These are phyloP conservation scores for Mycena haematopus DNA, from an alignment of 768 basidiomycete species.

Conservation along the genomic window DNA sequence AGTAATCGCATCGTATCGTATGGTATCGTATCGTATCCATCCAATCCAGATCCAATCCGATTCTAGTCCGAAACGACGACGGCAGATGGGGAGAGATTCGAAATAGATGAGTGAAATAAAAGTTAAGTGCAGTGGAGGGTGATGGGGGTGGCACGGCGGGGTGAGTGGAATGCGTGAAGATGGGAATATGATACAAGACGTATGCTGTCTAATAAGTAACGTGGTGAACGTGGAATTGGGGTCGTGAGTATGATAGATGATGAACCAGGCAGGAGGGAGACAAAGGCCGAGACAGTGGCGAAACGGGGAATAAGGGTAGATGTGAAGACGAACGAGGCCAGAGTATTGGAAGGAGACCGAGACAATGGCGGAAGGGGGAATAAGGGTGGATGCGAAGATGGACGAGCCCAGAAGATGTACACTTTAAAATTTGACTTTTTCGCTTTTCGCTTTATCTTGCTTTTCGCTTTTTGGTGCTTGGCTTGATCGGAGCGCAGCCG, in stretches of 20 bases:
- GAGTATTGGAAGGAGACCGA: too few species aligned
- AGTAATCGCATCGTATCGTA: too few species aligned
- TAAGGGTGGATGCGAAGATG: too few species aligned
- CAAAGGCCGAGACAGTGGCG: constrained; percentile 3
- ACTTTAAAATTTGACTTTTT: constrained; percentile 18
- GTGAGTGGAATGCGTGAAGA: neutral
- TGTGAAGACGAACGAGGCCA: constrained; percentile 16
- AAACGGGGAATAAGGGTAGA: constrained; percentile 5
- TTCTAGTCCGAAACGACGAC: too few species aligned
- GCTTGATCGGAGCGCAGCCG: neutral
- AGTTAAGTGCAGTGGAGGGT: constrained; percentile 23
- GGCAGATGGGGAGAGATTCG: too few species aligned
- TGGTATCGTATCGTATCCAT: neutral
- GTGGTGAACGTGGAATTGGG: constrained; percentile 26
- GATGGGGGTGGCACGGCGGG: constrained; percentile 1
- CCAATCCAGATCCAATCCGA: neutral
- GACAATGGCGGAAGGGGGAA: too few species aligned
- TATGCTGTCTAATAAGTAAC: constrained; percentile 41
- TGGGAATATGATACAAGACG: constrained; percentile 30
- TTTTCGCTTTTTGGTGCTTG: neutral
- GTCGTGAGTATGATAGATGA: neutral
- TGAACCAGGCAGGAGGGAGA: neutral
- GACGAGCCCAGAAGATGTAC: too few species aligned
- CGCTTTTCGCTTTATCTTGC: neutral
- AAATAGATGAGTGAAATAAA: constrained; percentile 13